Evolutionary conservation across 176 grass and related monocot species (phyloP).

Genomic region (Avena atlantica): DNA sequence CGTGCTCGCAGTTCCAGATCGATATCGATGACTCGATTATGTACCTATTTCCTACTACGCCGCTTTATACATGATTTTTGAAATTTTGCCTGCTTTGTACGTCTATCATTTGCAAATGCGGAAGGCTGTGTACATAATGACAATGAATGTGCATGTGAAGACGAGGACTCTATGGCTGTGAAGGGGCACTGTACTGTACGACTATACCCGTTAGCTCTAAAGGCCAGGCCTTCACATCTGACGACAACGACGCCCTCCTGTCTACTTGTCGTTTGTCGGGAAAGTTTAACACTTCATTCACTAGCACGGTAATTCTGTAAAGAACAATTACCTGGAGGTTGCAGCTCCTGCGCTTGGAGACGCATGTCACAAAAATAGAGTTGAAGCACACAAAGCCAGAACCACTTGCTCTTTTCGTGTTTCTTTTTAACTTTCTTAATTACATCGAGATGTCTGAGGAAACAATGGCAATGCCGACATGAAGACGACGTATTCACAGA

Average conservation of each 20-base stretch:
- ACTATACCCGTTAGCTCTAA: no score
- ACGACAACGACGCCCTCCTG: no score
- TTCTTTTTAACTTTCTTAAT: neutral
- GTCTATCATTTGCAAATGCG: neutral
- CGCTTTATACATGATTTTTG: neutral
- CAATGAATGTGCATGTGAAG: neutral
- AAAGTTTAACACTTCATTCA: neutral
- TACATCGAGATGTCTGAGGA: neutral
- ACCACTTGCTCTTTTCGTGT: neutral
- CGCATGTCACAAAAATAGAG: neutral
- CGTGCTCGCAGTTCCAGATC: neutral
- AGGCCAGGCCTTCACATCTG: no score
- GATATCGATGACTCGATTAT: neutral
- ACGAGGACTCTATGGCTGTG: neutral
- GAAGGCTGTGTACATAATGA: neutral
- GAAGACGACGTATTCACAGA: neutral
- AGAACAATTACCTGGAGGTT: no score
- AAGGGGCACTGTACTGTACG: no score
- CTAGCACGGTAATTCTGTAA: neutral
- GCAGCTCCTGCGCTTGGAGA: no score
- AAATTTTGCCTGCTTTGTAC: no score
- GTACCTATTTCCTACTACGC: neutral
- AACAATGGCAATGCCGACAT: neutral
- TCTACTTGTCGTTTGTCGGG: no score
- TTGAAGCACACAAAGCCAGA: conserved; percentile 3